These are phyloP conservation scores for Inga laurina DNA, from an alignment of 306 rosid species.

Conservation along the genomic window DNA sequence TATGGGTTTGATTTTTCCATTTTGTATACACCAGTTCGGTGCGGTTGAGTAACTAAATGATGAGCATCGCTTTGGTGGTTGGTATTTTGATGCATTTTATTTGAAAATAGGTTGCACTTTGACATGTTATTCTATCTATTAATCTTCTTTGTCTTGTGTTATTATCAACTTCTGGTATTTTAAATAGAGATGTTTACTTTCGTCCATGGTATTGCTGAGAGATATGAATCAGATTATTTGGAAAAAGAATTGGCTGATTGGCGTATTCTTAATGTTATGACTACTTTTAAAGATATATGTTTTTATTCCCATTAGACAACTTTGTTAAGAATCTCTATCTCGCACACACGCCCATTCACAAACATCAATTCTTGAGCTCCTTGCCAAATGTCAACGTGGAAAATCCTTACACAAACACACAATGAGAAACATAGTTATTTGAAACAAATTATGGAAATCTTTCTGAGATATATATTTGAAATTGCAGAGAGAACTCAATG, in stretches of 20 bases:
- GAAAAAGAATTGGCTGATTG: background rate
- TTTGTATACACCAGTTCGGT: background rate
- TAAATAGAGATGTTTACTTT: background rate
- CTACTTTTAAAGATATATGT: background rate
- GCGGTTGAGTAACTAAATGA: slow-evolving; percentile 12
- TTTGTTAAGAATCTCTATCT: background rate
- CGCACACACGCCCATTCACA: background rate
- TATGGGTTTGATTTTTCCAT: background rate
- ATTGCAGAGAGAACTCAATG: slow-evolving; percentile 73
- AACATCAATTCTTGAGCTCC: background rate
- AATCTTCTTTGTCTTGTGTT: background rate
- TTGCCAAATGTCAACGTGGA: background rate
- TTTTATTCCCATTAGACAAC: background rate
- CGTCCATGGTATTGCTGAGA: background rate
- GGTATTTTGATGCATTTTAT: background rate
- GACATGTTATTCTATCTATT: slow-evolving; percentile 12
- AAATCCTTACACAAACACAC: background rate
- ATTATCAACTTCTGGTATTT: background rate
- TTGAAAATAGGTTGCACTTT: background rate
- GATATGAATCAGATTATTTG: background rate
- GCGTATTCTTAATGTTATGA: background rate
- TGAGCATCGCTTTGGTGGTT: slow-evolving; percentile 10
- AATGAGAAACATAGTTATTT: background rate
- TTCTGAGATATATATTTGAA: slow-evolving; percentile 29
- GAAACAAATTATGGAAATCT: slow-evolving; percentile 12